Conservation (phyloP, 192 early-diverging fungal genomes). For the Linnemannia zychae region DNA sequence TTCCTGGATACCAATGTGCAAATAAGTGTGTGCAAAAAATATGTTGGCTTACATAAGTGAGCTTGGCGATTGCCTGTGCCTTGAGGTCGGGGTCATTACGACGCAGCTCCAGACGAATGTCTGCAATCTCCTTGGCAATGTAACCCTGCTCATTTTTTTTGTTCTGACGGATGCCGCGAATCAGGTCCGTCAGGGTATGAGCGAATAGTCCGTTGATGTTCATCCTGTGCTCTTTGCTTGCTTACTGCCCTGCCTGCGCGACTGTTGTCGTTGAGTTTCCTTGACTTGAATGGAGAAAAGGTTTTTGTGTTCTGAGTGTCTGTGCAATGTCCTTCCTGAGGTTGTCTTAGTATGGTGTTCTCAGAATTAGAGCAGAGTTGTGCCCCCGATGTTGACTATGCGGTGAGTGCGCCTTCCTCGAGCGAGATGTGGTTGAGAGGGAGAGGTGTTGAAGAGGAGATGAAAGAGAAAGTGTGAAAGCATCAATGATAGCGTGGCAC, state of each 20-base stretch:
- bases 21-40: not conserved
- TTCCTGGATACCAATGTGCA: not conserved
- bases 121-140: constrained; percentile 87
- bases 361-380: too few species aligned
- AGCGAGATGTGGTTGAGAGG: not conserved
- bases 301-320: too few species aligned
- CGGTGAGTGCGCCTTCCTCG: not conserved
- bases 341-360: too few species aligned
- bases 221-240: not conserved
- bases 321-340: too few species aligned
- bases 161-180: constrained; percentile 94
- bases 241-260: not conserved
- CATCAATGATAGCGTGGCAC: not conserved
- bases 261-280: not conserved
- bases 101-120: constrained; percentile 91
- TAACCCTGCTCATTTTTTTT: constrained; percentile 90
- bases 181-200: constrained; percentile 90
- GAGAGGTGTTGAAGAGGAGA: not conserved
- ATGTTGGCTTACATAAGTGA: constrained; percentile 73
- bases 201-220: constrained; percentile 73
- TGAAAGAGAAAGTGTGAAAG: not conserved
- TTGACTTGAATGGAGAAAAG: not conserved
- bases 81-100: constrained; percentile 89
- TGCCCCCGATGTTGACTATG: too few species aligned
- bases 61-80: constrained; percentile 90